These are phyloP conservation scores for Solanum habrochaites DNA, from an alignment of 257 asterid genomes.

Conservation along the genomic window DNA sequence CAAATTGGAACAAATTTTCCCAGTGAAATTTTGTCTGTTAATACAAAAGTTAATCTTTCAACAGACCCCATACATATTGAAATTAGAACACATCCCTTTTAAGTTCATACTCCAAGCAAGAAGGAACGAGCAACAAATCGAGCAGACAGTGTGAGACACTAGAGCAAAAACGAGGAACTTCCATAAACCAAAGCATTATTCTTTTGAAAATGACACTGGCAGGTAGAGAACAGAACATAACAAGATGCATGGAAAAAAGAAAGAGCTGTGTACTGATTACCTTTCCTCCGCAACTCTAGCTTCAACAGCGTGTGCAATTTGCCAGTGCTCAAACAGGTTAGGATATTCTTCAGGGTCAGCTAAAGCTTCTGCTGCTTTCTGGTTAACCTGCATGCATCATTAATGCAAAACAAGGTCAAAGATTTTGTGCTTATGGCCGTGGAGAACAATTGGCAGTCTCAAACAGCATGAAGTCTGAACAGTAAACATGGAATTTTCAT, in stretches of 20 bases:
- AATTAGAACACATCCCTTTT: neutral
- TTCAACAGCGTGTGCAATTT: conserved; percentile 77
- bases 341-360: conserved; percentile 94
- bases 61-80: neutral
- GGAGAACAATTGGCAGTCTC: neutral
- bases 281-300: conserved; percentile 51
- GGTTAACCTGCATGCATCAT: conserved; percentile 47
- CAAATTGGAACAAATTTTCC: neutral
- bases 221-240: neutral
- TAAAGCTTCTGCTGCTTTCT: conserved; percentile 87
- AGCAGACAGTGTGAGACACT: neutral
- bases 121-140: neutral
- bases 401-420: neutral
- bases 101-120: neutral
- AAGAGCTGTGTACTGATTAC: neutral
- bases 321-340: conserved; percentile 89
- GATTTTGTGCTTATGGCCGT: neutral
- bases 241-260: neutral
- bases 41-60: neutral
- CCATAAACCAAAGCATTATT: neutral
- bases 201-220: neutral
- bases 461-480: neutral
- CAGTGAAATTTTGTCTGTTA: neutral
- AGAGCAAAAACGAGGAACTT: neutral
- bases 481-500: neutral